Evolutionary conservation across 352 stramenopile species (phyloP), one percentile per base, ranked within the genome.

Genomic region (Thraustochytrium sp.): DNA sequence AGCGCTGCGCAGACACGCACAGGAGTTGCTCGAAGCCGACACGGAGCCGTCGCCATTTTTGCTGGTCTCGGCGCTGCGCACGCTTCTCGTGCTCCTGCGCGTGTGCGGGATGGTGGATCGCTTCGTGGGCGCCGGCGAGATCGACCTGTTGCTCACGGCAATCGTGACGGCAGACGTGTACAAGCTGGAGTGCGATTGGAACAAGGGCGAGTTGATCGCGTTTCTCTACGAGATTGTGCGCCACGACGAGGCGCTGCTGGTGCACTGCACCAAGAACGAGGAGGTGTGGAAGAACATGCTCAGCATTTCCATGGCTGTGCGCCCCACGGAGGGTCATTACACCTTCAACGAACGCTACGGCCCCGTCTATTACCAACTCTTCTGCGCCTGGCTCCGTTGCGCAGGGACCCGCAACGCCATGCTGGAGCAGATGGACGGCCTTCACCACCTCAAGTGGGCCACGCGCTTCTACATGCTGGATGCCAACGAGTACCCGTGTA

Each of bases 121-220:
- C 16, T 75, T 76, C 26, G n/a, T 80, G 63, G 44, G 40, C 23
- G n/a, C 9, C 4, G 46, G n/a, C 5, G 31, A 80, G 31, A 2
- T 80, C 4, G 68, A 80, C 9, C 44, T 46, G 3, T 13, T 80
- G 9, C 16, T 80, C 16, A 26, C 2, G 34, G 46, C 68, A 1
- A 63, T 80, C 2, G 5, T 80, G 4, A 31, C 46, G 13, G 31
- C 31, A 3, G 68, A 80, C 31, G 53, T 18, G 2, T 51, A 80
- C 42, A 80, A 80, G 68, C 53, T 51, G 18, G 68, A 80, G 68
- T 80, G 68, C 26, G 68, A 80, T 4, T 80, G 68, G 68, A 80
- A 80, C 42, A 80, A 80, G 5, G 68, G 68, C 26, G 68, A 80
- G 68, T n/a, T 80, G 44, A 80, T 80, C 31, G 23, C 68, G 23